Base-by-base conservation (phyloP, 225 moss, liverwort and hornwort genomes). In the Bryoerythrophyllum caledonicum region DNA sequence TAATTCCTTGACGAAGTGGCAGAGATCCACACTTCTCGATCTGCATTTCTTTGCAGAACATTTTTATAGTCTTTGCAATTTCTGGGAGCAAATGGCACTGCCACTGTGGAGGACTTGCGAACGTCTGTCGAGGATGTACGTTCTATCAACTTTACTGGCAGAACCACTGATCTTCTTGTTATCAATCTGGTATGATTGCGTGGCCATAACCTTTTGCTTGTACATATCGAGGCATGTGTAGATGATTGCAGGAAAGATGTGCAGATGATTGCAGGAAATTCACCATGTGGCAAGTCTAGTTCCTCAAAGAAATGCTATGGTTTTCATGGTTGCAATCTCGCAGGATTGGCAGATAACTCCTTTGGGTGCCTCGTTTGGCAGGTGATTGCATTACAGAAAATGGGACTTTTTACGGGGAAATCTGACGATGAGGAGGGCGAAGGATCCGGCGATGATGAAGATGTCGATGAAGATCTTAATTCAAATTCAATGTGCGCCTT, bases 401-500 rank as follows among this genome's bases (percentile, higher is more conserved):
- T 14, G 34, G 14, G 68, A 23, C 23, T 68, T 53, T 13, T 53
- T 3, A 52, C n/a, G 3, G 7, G 0, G 5, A 1, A 24, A 12
- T 21, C 0, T 25, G n/a, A 43, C 0, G 14, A 64, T 6, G 7
- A 2, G 7, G 2, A 12, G 40, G 4, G 11, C 5, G 11, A 5
- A 38, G 23, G 20, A 23, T 23, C 2, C 43, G 43, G 14, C 44
- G 44, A 15, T 12, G 44, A 44, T 15, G 44, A 44, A 2, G 63
- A 17, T 15, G 10, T 1, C 28, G 26, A n/a, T 37, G 62, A 9
- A 41, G 24, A 0, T 23, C 17, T 2, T 3, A 10, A 1, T 5
- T 10, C 0, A 4, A 2, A 5, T 4, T 26, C 10, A n/a, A n/a
- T n/a, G 28, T 0, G 0, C 28, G 1, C 19, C 0, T 1, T 5